Evolutionary conservation across 345 rosid species (phyloP).

Genomic region (Kernera saxatilis): DNA sequence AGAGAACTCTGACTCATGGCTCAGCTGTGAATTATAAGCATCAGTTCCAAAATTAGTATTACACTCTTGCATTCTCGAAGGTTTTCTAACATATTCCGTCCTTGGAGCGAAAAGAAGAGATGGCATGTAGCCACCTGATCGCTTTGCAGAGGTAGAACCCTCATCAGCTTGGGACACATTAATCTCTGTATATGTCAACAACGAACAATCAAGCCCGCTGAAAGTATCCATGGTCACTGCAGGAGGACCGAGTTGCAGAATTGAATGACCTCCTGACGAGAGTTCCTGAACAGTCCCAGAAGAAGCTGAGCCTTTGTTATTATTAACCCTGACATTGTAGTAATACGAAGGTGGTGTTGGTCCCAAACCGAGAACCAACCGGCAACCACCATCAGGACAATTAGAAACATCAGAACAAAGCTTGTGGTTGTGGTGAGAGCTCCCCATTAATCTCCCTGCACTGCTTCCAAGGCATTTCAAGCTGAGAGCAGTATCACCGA

Average conservation of each 20-base stretch:
- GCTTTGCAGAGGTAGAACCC: slow-evolving; percentile 92
- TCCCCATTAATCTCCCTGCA: slow-evolving; percentile 28
- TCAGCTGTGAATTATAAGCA: slow-evolving; percentile 38
- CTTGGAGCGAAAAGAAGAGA: slow-evolving; percentile 76
- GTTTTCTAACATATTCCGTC: slow-evolving; percentile 31
- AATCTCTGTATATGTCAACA: slow-evolving; percentile 36
- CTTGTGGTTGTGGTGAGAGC: slow-evolving; percentile 30
- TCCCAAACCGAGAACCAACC: slow-evolving; percentile 87
- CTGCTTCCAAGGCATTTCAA: slow-evolving; percentile 56
- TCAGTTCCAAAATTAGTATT: slow-evolving; percentile 32
- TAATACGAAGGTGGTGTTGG: slow-evolving; percentile 62
- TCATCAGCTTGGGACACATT: slow-evolving; percentile 50
- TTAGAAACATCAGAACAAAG: slow-evolving; percentile 39
- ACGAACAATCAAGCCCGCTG: slow-evolving; percentile 45
- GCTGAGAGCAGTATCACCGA: slow-evolving; percentile 66
- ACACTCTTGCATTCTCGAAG: slow-evolving; percentile 40
- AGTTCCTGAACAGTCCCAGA: slow-evolving; percentile 33
- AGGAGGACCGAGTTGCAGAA: slow-evolving; percentile 76
- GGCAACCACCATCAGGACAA: slow-evolving; percentile 68
- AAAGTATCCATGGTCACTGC: slow-evolving; percentile 42
- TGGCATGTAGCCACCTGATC: slow-evolving; percentile 86
- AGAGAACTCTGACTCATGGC: slow-evolving; percentile 56
- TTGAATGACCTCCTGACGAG: slow-evolving; percentile 47
- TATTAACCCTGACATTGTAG: slow-evolving; percentile 29
- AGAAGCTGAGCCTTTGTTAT: slow-evolving; percentile 40